Evolutionary conservation across 805 yeast species (phyloP).

Genomic region (Sugiyamaella valdiviana): DNA sequence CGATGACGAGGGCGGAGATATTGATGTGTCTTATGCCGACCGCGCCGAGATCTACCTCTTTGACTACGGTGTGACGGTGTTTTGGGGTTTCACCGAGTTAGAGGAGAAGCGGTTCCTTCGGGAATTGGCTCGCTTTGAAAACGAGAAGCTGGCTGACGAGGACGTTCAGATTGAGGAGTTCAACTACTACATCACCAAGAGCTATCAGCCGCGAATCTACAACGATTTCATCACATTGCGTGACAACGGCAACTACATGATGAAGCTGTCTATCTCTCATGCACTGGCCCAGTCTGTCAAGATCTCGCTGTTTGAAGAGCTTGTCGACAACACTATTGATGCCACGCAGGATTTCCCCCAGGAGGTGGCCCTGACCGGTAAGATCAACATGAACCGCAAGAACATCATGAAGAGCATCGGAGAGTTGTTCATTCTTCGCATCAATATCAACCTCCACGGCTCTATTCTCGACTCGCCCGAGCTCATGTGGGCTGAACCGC

Average conservation of each 20-base stretch:
- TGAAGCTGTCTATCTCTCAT: conserved; percentile 87
- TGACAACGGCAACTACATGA: conserved; percentile 86
- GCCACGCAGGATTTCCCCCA: conserved; percentile 97
- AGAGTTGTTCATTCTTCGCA: conserved; percentile 75
- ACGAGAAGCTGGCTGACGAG: conserved; percentile 82
- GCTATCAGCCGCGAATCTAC: conserved; percentile 93
- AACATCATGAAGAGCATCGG: conserved; percentile 98
- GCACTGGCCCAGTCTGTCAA: conserved; percentile 95
- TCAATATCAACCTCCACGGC: conserved; percentile 38
- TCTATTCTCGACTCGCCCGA: conserved; percentile 91
- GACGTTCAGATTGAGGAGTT: conserved; percentile 94
- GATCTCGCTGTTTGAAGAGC: conserved; percentile 89
- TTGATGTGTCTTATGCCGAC: conserved; percentile 67
- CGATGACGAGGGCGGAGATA: conserved; percentile 94
- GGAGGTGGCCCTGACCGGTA: conserved; percentile 90
- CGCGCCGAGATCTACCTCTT: conserved; percentile 78
- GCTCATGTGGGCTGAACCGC: conserved; percentile 98
- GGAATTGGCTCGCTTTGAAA: conserved; percentile 83
- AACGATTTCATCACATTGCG: conserved; percentile 91
- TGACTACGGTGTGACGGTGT: conserved; percentile 93
- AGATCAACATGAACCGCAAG: conserved; percentile 87
- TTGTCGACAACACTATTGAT: conserved; percentile 93
- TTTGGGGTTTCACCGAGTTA: conserved; percentile 88
- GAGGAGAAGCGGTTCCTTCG: conserved; percentile 78
- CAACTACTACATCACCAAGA: conserved; percentile 87